These are phyloP conservation scores for Stentor coeruleus DNA, from an alignment of 73 alveolate genomes.

Conservation along the genomic window DNA sequence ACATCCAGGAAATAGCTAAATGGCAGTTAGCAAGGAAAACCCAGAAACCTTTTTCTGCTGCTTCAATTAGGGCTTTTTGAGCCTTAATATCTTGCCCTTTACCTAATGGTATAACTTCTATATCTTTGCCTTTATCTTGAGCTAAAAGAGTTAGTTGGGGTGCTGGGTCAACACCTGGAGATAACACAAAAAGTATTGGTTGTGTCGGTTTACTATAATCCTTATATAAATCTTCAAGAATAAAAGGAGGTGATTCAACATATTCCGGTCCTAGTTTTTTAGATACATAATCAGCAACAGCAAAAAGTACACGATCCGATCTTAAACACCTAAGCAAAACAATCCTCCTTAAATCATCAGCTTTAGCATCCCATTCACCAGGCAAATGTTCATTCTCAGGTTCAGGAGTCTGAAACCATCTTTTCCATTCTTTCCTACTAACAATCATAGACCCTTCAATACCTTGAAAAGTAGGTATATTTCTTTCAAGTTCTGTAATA, in stretches of 20 bases:
- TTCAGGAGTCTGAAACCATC: constrained; percentile 94
- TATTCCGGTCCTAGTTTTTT: constrained; percentile 91
- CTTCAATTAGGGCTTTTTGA: constrained; percentile 64
- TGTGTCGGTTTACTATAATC: constrained; percentile 75
- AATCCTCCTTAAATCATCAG: constrained; percentile 90
- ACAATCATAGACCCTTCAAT: constrained; percentile 73
- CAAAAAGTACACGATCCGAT: constrained; percentile 98
- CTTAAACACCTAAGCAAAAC: constrained; percentile 95
- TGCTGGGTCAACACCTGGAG: constrained; percentile 99
- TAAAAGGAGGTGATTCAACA: constrained; percentile 92
- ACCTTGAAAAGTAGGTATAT: constrained; percentile 58
- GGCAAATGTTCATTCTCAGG: constrained; percentile 97
- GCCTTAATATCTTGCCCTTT: constrained; percentile 73
- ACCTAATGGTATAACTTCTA: constrained; percentile 79
- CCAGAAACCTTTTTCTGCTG: constrained; percentile 94
- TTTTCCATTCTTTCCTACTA: constrained; percentile 96
- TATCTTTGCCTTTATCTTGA: constrained; percentile 39
- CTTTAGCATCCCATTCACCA: constrained; percentile 98
- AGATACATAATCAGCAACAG: constrained; percentile 87
- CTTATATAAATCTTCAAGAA: constrained; percentile 84
- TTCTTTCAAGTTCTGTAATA: constrained; percentile 84
- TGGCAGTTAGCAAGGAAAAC: constrained; percentile 94
- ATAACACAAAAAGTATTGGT: constrained; percentile 95
- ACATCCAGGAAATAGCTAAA: constrained; percentile 91
- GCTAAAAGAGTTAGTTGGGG: constrained; percentile 73